Base-by-base conservation (phyloP, 257 asterid genomes). In the Nicotiana knightiana region DNA sequence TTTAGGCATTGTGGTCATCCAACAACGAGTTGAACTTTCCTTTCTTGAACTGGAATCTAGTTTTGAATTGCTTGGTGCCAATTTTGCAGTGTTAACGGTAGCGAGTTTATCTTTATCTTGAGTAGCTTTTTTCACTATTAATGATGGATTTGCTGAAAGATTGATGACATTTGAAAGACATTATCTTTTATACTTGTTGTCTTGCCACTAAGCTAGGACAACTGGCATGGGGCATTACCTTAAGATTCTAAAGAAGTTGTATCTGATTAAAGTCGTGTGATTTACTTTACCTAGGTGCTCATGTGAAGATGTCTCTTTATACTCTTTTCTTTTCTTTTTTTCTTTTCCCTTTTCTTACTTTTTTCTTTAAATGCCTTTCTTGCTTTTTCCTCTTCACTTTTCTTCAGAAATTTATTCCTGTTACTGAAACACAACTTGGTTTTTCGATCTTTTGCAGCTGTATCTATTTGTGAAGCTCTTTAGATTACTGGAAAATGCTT, bases 221-320 rank as follows among this genome's bases (percentile, higher is more conserved):
- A 70, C 59, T 61, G 67, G 67, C 63, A 73, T 63, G 77, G 21
- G 80, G 54, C 32, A 33, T 35, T 12, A 18, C 75, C n/a, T 67
- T 82, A 81, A 46, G 84, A 83, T 84, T 82, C 68, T 81, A 68
- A 39, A 81, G 86, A 91, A 85, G 86, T 70, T 66, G 77, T 76
- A 82, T 87, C 67, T 83, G 85, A 53, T 86, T 79, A 57, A 81
- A 83, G 85, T 85, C 73, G 76, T 87, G 84, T 85, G 87, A 86
- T 86, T 86, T 81, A 62, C 87, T 83, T 87, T 39, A 85, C 91
- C 90, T 90, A 85, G 32, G 83, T 75, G 77, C 81, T 89, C 93
- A 88, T 92, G 91, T 87, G 94, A 88, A 76, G 37, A 84, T 83
- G 84, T 82, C 90, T 58, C 89, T 88, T 88, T 88, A 85, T 80